phyloP scores from a whole-genome alignment of 2,329 filamentous ascomycete species.

The Coniochaeta pulveracea region DNA sequence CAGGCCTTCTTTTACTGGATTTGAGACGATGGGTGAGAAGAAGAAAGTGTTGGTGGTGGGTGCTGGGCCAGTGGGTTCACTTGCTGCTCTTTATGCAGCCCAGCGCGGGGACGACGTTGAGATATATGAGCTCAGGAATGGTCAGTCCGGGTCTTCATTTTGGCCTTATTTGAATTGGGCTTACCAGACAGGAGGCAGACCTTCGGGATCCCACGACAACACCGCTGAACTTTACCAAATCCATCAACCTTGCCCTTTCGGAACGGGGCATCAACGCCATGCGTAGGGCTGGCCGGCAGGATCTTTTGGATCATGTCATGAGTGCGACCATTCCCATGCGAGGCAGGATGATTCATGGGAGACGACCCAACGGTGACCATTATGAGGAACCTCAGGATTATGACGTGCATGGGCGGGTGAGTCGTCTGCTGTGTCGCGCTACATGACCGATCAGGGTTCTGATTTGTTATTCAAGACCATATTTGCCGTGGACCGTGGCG shows the following conservation, averaged over 20 bases:
- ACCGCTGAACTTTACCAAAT: conserved; percentile 91
- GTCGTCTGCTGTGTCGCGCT: conserved; percentile 10
- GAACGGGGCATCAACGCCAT: conserved; percentile 90
- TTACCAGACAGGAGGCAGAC: no score
- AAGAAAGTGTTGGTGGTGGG: conserved; percentile 79
- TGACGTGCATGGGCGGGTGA: conserved; percentile 75
- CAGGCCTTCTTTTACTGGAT: no score
- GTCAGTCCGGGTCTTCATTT: neutral
- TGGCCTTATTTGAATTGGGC: no score
- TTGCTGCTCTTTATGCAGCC: conserved; percentile 88
- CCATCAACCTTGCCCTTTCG: conserved; percentile 94
- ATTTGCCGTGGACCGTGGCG: conserved; percentile 73
- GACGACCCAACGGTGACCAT: conserved; percentile 49
- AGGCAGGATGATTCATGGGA: conserved; percentile 91
- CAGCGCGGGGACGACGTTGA: conserved; percentile 81
- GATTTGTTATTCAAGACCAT: conserved; percentile 47
- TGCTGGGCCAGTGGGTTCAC: conserved; percentile 83
- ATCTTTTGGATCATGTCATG: conserved; percentile 64
- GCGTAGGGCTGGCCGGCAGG: conserved; percentile 52
- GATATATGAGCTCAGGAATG: conserved; percentile 64
- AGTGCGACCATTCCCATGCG: conserved; percentile 80
- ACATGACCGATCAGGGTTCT: neutral
- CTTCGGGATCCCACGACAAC: conserved; percentile 72
- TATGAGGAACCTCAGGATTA: conserved; percentile 79
- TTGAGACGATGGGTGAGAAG: no score